Percentiles rank a stretch among this genome's conserved stretches.
Conservation (phyloP, 1,139 yeast species). For the Casaregolazyma lundiana region DNA sequence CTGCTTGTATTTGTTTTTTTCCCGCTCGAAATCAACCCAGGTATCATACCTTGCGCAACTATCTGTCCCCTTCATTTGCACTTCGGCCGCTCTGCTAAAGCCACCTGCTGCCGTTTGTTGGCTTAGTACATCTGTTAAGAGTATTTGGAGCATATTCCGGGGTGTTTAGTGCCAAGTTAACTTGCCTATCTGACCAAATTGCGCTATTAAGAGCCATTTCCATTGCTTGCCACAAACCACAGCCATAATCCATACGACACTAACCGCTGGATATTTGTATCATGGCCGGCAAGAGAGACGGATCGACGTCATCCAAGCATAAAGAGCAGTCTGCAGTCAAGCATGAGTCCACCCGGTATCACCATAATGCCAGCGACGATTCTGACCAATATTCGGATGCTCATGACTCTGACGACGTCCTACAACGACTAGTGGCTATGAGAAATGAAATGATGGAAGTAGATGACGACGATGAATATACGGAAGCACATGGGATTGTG, state of each 20-base stretch:
- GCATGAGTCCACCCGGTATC: constrained; percentile 4
- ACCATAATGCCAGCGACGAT: background rate
- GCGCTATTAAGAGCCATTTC: too few relatives aligned
- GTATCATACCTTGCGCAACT: background rate
- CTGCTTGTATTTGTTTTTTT: background rate
- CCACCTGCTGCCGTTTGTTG: background rate
- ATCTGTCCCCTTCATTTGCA: too few relatives aligned
- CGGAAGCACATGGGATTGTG: constrained; percentile 2
- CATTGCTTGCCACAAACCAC: background rate
- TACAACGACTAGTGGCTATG: constrained; percentile 9
- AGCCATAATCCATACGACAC: background rate
- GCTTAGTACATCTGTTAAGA: too few relatives aligned
- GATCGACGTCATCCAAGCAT: background rate
- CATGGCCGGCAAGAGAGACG: constrained; percentile 3
- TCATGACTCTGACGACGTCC: constrained; percentile 7
- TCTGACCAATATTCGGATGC: constrained; percentile 5
- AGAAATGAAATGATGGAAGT: constrained; percentile 9
- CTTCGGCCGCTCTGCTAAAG: background rate
- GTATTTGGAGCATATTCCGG: too few relatives aligned
- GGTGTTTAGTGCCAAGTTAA: too few relatives aligned
- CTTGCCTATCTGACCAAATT: too few relatives aligned
- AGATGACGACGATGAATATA: constrained; percentile 8
- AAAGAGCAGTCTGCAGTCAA: constrained; percentile 4
- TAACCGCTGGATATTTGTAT: background rate
- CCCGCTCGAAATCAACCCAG: background rate